Evolutionary conservation across 2,329 filamentous ascomycete species (phyloP), one percentile per base, ranked within the genome.

Genomic region (Nemania bipapillata): DNA sequence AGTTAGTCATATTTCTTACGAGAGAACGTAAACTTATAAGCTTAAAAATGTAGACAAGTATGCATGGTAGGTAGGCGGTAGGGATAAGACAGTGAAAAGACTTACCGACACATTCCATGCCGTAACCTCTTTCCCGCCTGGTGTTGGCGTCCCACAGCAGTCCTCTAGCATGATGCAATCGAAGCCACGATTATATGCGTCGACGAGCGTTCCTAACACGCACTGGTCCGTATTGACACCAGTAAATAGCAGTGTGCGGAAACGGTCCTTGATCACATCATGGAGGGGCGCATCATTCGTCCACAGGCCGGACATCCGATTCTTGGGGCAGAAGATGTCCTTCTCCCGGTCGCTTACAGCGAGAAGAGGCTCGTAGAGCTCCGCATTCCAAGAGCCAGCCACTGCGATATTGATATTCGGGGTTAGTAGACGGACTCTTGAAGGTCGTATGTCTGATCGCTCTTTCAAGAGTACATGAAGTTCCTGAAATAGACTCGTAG

Each of bases 201-300:
- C 86, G 56, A 82, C 80, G 66, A 89, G 77, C 15, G 86, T 88
- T 0, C 86, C 85, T 24, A 84, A 80, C 7, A 90, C 87, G 73
- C 87, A 89, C 74, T 89, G 86, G 77, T 90, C 87, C 2, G 87
- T 88, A 73, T 90, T 89, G 12, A 89, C 87, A 0, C 87, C 87
- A 0, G 85, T 79, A 70, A 89, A 88, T 22, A 90, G 73, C 52
- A 89, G 74, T 4, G 86, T 89, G 52, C 80, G 66, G 28, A 68
- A 70, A 17, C 71, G 63, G 30, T 55, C 59, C 3, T 42, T 53
- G 3, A 75, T 40, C 6, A 47, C 69, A 26, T 66, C 57, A 28
- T 54, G 65, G 5, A 86, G 78, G 7, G 80, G 78, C 52, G 83
- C 84, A 11, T 74, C 74, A 8, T 77, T 73, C 26, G 80, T 80